Evolutionary conservation across 306 rosid genomes (phyloP).

Genomic region (Herpetospermum pedunculosum): DNA sequence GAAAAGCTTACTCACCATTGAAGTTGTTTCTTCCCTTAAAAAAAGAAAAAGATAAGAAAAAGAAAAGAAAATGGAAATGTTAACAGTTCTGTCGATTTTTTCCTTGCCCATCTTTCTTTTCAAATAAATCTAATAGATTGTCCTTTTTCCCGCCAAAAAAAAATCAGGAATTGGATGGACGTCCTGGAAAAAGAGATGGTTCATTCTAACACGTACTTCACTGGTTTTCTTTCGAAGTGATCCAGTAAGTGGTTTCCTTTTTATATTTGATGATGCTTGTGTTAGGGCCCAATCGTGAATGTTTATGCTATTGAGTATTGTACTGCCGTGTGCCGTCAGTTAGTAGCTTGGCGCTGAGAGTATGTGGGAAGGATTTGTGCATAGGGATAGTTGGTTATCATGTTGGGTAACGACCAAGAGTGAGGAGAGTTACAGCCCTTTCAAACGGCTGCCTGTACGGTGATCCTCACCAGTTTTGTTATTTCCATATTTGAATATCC

Average conservation of each 20-base stretch:
- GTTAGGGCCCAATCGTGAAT: not conserved
- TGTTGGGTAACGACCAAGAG: not conserved
- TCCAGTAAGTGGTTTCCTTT: slow-evolving; percentile 62
- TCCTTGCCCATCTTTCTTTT: not conserved
- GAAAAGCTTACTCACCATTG: not conserved
- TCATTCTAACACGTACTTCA: slow-evolving; percentile 79
- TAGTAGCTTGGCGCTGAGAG: not conserved
- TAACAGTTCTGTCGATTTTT: not conserved
- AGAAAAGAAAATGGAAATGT: too few species aligned
- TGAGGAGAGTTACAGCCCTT: not conserved
- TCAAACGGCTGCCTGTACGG: not conserved
- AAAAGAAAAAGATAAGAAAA: too few species aligned
- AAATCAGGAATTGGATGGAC: slow-evolving; percentile 86
- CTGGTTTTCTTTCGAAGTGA: slow-evolving; percentile 97
- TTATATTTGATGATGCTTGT: not conserved
- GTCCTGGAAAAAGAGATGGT: slow-evolving; percentile 99
- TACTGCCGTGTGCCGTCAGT: not conserved
- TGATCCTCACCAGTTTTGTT: not conserved
- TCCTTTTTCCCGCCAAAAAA: slow-evolving; percentile 15
- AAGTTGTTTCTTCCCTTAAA: not conserved
- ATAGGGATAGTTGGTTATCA: not conserved
- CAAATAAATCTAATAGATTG: not conserved
- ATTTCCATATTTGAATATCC: not conserved
- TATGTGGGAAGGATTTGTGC: not conserved
- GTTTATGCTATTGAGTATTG: not conserved